Base-by-base conservation (phyloP, 2,329 filamentous ascomycete genomes). In the Monascus ruber region DNA sequence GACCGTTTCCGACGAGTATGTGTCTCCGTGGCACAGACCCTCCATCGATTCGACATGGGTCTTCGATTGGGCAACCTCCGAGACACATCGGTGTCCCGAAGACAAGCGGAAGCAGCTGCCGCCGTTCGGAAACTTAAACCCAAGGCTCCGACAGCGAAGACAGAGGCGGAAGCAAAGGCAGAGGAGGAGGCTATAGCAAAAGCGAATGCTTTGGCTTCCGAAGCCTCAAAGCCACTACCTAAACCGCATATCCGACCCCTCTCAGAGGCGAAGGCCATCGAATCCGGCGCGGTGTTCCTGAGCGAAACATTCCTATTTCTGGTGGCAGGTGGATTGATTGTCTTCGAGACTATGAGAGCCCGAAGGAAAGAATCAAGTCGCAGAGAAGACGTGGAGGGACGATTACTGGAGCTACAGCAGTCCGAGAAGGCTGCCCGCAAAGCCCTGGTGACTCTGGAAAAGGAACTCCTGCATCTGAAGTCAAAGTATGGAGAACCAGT, bases 221-320 rank as follows among this genome's bases (percentile, higher is more conserved):
- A 69, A 48, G 63, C 71, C 37, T 64, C 69, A 34, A 69, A 72
- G 43, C 59, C 65, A 42, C 62, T 56, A 32, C 62, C 58, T 25
- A 65, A 65, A 41, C 73, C 73, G 5, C 70, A 71, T 28, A 81
- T 83, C 40, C 65, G 78, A 34, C 79, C 79, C 5, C 63, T 83
- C 7, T 76, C 75, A 2, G 79, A 83, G 54, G 70, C 74, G 8
- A 80, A 81, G 50, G 79, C 79, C 0, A 82, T 83, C 39, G 79
- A 83, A 53, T 72, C 74, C 31, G 79, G 79, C 3, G 79, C 79
- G 3, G 82, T 79, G 45, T 83, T 83, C 51, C 79, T 80, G 36
- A 76, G 76, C 27, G 79, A 83, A 52, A 62, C 74, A 0, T 83
- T 83, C 52, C 68, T 83, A 31, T 82, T 83, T 48, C 49, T 70